Evolutionary conservation across 108 stramenopile genomes (phyloP).

Genomic region (Cyclotella atomus): DNA sequence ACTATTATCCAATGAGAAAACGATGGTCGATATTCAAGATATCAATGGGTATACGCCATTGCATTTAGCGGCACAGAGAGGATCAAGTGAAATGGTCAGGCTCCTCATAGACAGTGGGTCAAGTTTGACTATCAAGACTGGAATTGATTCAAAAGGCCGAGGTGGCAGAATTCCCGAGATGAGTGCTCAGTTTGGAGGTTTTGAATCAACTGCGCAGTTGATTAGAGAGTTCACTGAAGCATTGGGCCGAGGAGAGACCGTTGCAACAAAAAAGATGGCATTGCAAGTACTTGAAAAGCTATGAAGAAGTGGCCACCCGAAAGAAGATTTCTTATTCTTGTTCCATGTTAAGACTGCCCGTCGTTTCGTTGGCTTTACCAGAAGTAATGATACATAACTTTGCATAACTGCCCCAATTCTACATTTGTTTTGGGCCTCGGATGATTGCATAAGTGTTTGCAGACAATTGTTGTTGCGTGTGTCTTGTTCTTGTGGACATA

Average conservation of each 20-base stretch:
- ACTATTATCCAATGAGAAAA: constrained; percentile 2
- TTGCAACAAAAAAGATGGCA: constrained; percentile 21
- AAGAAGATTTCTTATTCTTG: no score
- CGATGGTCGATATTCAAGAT: constrained; percentile 16
- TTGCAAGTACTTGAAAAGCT: no score
- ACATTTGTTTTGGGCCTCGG: no score
- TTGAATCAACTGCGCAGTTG: not conserved
- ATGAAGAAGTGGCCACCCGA: no score
- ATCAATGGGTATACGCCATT: constrained; percentile 31
- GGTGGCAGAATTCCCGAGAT: constrained; percentile 21
- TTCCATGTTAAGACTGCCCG: no score
- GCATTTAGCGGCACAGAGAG: constrained; percentile 38
- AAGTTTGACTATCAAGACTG: constrained; percentile 2
- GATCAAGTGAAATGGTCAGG: constrained; percentile 12
- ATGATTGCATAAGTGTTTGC: no score
- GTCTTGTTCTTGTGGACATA: no score
- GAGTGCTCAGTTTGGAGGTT: constrained; percentile 26
- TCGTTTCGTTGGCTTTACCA: no score
- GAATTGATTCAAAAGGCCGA: constrained; percentile 27
- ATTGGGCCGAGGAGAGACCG: constrained; percentile 9
- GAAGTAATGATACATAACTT: no score
- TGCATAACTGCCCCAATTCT: no score
- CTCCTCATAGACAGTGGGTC: constrained; percentile 23
- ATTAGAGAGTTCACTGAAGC: constrained; percentile 10
- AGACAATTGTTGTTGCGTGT: no score